A percentile compares a stretch with the other conserved stretches of the same genome.
These are phyloP conservation scores for Cyberlindnera lachancei DNA, from an alignment of 805 yeast genomes.

Conservation along the genomic window DNA sequence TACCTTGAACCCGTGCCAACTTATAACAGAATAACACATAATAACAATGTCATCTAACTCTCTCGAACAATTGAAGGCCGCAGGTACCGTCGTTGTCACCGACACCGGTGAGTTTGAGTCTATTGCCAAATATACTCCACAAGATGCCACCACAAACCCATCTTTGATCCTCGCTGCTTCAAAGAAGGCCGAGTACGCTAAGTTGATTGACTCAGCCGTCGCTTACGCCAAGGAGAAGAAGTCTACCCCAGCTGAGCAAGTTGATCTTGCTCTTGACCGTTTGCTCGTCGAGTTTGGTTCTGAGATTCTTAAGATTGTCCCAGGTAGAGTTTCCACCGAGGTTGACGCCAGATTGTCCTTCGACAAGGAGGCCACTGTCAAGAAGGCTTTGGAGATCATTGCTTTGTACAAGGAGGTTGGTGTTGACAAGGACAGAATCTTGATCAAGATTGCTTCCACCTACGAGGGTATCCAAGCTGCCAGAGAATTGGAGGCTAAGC, in stretches of 20 bases:
- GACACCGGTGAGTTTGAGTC: constrained; percentile 99
- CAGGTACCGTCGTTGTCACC: constrained; percentile 95
- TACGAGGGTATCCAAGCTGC: constrained; percentile 99
- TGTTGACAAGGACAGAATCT: constrained; percentile 79
- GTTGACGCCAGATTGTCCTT: constrained; percentile 98
- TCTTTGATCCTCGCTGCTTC: constrained; percentile 95
- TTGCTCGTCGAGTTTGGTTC: constrained; percentile 93
- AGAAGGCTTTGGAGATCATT: constrained; percentile 89
- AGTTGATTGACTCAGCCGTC: constrained; percentile 85
- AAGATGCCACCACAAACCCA: constrained; percentile 99
- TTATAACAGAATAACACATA: too few species aligned
- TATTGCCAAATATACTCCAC: constrained; percentile 96
- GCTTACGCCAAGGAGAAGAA: constrained; percentile 70
- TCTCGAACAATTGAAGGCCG: constrained; percentile 84
- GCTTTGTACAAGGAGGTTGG: constrained; percentile 80
- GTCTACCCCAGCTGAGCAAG: constrained; percentile 45
- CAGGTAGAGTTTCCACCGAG: constrained; percentile 99
- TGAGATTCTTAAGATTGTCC: constrained; percentile 87
- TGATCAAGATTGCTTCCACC: constrained; percentile 95
- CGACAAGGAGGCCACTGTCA: constrained; percentile 88
- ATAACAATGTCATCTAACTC: constrained; percentile 45
- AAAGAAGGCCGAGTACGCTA: constrained; percentile 81
- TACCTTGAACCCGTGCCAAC: too few species aligned
- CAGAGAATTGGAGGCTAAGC: constrained; percentile 81
- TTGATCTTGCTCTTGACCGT: constrained; percentile 80